These are phyloP conservation scores for Syzygium malaccense DNA, from an alignment of 441 rosid genomes.

Conservation along the genomic window DNA sequence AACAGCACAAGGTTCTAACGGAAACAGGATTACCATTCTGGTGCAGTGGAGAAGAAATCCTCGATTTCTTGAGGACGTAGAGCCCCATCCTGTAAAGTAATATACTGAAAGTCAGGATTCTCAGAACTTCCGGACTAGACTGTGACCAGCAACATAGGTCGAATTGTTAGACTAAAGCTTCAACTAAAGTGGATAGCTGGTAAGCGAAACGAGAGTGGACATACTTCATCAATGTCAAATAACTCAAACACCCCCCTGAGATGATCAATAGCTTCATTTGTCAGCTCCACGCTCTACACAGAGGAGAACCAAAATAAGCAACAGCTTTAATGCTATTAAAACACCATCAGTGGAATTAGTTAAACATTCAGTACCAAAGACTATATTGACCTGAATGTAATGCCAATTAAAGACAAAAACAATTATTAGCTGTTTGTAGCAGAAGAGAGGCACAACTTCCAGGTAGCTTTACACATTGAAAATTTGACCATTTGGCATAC, in stretches of 20 bases:
- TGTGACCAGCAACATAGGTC: not conserved
- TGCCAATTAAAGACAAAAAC: not conserved
- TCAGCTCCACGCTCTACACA: conserved; percentile 77
- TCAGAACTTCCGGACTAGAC: not conserved
- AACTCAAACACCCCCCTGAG: conserved; percentile 41
- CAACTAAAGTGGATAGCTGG: not conserved
- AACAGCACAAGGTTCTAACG: not conserved
- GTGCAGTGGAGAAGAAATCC: conserved; percentile 72
- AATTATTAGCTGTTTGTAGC: not conserved
- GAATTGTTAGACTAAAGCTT: not conserved
- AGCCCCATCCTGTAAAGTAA: conserved; percentile 53
- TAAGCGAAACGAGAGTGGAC: conserved; percentile 3
- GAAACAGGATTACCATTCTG: conserved; percentile 46
- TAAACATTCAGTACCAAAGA: not conserved
- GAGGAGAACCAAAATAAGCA: conserved; percentile 12
- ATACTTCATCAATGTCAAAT: conserved; percentile 51
- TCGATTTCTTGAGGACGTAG: conserved; percentile 47
- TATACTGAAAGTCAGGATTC: conserved; percentile 4
- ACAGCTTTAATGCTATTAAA: not conserved
- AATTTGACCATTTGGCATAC: not conserved
- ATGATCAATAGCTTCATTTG: conserved; percentile 48
- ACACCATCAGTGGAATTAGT: not conserved
- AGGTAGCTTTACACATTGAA: not conserved
- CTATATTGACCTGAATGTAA: not conserved
- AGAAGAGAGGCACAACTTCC: not conserved